phyloP scores from a whole-genome alignment of 2,329 filamentous ascomycete genomes.

The Sordariomycetes sp. region DNA sequence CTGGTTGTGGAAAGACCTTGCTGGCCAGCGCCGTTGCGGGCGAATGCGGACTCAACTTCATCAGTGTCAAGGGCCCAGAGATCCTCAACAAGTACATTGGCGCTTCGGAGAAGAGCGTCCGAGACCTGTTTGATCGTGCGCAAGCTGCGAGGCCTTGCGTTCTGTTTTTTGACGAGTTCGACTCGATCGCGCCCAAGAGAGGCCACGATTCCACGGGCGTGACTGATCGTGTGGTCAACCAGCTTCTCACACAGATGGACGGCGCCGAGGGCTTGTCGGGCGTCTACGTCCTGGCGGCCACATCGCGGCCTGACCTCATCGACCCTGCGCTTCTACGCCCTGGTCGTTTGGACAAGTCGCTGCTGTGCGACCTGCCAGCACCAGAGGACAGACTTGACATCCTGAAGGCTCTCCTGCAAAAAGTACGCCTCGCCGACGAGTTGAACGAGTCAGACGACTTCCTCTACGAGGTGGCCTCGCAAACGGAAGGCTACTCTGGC shows the following conservation, averaged over 20 bases:
- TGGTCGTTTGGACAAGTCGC: slow-evolving; percentile 83
- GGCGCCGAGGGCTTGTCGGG: slow-evolving; percentile 90
- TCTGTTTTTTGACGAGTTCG: slow-evolving; percentile 97
- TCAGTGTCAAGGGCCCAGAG: slow-evolving; percentile 94
- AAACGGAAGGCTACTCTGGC: slow-evolving; percentile 85
- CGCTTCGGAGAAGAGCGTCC: slow-evolving; percentile 90
- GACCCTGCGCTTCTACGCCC: slow-evolving; percentile 88
- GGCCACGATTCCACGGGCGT: slow-evolving; percentile 96
- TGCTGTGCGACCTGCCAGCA: slow-evolving; percentile 83
- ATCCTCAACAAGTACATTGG: slow-evolving; percentile 99
- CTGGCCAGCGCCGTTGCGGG: slow-evolving; percentile 95
- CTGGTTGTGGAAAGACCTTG: slow-evolving; percentile 93
- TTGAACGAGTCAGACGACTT: slow-evolving; percentile 47
- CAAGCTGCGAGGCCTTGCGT: slow-evolving; percentile 87
- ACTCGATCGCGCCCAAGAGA: slow-evolving; percentile 93
- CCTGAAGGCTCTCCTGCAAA: slow-evolving; percentile 70
- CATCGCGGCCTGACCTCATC: slow-evolving; percentile 86
- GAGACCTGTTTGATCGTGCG: slow-evolving; percentile 89
- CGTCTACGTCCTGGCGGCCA: slow-evolving; percentile 94
- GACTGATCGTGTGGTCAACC: slow-evolving; percentile 97
- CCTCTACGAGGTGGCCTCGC: slow-evolving; percentile 64
- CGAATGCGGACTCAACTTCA: slow-evolving; percentile 96
- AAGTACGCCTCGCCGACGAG: slow-evolving; percentile 63
- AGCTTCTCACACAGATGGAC: slow-evolving; percentile 97
- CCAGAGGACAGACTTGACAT: slow-evolving; percentile 81